Percentiles rank a stretch among this genome's conserved stretches.
These are phyloP conservation scores for Xenosphaeropsis pyriputrescens DNA, from an alignment of 2,329 filamentous ascomycete genomes.

Conservation along the genomic window DNA sequence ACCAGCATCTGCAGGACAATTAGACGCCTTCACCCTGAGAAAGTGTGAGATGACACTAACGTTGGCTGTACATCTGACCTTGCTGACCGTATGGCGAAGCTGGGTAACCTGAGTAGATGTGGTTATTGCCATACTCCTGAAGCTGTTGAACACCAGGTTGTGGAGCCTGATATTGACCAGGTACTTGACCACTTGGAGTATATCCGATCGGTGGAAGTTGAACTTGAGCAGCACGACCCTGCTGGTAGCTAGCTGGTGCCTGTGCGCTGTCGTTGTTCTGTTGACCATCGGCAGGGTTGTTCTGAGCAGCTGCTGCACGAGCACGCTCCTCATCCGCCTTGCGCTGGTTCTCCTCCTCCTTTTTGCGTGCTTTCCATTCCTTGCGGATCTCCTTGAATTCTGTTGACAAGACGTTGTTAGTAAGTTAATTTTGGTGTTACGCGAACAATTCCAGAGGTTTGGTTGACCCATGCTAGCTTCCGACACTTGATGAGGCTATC, in stretches of 20 bases:
- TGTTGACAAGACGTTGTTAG: slow-evolving; percentile 22
- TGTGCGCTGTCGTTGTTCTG: slow-evolving; percentile 31
- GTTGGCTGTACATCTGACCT: slow-evolving; percentile 44
- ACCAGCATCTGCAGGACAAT: slow-evolving; percentile 13
- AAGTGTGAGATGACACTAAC: slow-evolving; percentile 23
- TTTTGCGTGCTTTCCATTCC: slow-evolving; percentile 98
- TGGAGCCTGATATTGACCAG: slow-evolving; percentile 51
- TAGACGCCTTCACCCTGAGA: slow-evolving; percentile 1
- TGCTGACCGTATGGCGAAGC: slow-evolving; percentile 37
- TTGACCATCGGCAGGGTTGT: slow-evolving; percentile 34
- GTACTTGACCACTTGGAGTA: slow-evolving; percentile 38
- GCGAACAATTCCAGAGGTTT: slow-evolving; percentile 14
- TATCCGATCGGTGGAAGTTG: slow-evolving; percentile 69
- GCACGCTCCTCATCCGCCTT: slow-evolving; percentile 81
- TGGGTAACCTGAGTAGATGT: slow-evolving; percentile 43
- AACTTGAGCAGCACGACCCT: slow-evolving; percentile 36
- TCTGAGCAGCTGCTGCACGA: slow-evolving; percentile 43
- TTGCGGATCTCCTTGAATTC: slow-evolving; percentile 99
- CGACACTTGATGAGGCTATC: slow-evolving; percentile 13
- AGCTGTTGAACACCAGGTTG: slow-evolving; percentile 38
- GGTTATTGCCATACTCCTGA: slow-evolving; percentile 37
- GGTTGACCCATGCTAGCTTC: slow-evolving; percentile 28
- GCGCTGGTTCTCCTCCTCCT: slow-evolving; percentile 85
- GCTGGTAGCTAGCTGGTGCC: slow-evolving; percentile 32
- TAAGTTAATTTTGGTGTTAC: slow-evolving; percentile 7